Conservation (phyloP, 192 early-diverging fungal genomes). For the Backusella tarrabulga region DNA sequence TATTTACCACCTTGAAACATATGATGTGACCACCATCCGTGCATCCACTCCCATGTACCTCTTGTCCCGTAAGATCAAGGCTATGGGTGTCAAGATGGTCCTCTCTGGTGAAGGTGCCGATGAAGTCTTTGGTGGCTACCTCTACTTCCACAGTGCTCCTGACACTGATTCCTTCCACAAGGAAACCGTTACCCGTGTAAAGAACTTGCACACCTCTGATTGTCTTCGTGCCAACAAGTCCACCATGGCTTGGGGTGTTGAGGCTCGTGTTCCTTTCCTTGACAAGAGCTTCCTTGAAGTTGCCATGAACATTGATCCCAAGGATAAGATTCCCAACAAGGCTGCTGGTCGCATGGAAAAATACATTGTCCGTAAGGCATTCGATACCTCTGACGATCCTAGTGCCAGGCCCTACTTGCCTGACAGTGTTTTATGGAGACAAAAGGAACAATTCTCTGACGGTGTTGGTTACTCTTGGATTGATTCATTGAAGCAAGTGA, state of each 20-base stretch:
- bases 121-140: slow-evolving; percentile 97
- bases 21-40: slow-evolving; percentile 98
- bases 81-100: slow-evolving; percentile 99
- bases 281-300: slow-evolving; percentile 92
- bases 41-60: slow-evolving; percentile 99
- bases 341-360: slow-evolving; percentile 84
- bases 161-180: slow-evolving; percentile 82
- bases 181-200: slow-evolving; percentile 89
- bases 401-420: slow-evolving; percentile 78
- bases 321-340: slow-evolving; percentile 74
- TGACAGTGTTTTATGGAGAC: slow-evolving; percentile 90
- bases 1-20: slow-evolving; percentile 96
- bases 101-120: slow-evolving; percentile 94
- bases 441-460: slow-evolving; percentile 99
- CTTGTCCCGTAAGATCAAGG: slow-evolving; percentile 95
- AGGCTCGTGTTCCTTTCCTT: slow-evolving; percentile 97
- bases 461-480: slow-evolving; percentile 99
- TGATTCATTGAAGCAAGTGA: slow-evolving; percentile 82
- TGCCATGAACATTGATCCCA: slow-evolving; percentile 84
- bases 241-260: slow-evolving; percentile 99
- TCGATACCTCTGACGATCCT: slow-evolving; percentile 82
- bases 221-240: slow-evolving; percentile 98
- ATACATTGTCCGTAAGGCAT: slow-evolving; percentile 91
- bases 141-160: slow-evolving; percentile 97
- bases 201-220: slow-evolving; percentile 97